Base-by-base conservation (phyloP, 192 early-diverging fungal genomes). In the Gaertneriomyces sp. region DNA sequence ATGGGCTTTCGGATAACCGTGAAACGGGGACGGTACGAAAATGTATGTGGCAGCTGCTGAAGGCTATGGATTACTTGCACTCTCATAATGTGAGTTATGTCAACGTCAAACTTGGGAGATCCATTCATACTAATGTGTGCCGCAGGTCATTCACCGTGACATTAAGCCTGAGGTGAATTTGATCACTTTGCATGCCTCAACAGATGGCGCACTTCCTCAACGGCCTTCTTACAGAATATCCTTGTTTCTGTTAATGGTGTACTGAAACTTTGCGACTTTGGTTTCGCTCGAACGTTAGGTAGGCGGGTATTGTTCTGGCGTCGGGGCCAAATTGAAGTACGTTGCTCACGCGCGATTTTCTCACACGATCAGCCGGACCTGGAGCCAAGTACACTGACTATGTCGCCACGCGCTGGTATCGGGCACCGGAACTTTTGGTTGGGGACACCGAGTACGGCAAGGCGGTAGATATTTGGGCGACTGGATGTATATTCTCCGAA, bases 371-470 rank as follows among this genome's bases (percentile, higher is more conserved):
- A 85, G 85, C 80, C 5, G 85, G 85, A 39, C 85, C 85, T 0
- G 85, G 85, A 14, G 85, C 85, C 49, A 85, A 85, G 49, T 86
- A 86, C 69, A 85, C 84, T 14, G 84, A 85, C 63, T 85, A 85
- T 65, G 84, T 85, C 4, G 84, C 84, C 45, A 85, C 84, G 4
- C 61, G 84, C 8, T 85, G 84, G 84, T 85, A 85, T 60, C 73
- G 84, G 3, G 77, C 84, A 6, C 84, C 84, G 4, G 84, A 85
- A 53, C 73, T 85, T 12, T 68, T 85, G 6, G 84, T 85, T 20
- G 83, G 83, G 6, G 83, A 85, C 53, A 85, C 83, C 10, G 83
- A 85, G 57, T 85, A 85, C 53, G 83, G 83, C 10, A 85, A 85
- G 65, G 74, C 81, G n/a, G 84, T 85, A 3, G 84, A 85, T 58